Evolutionary conservation across 2,329 filamentous ascomycete species (phyloP), one percentile per base, ranked within the genome.

Genomic region (Colletotrichum liriopes): DNA sequence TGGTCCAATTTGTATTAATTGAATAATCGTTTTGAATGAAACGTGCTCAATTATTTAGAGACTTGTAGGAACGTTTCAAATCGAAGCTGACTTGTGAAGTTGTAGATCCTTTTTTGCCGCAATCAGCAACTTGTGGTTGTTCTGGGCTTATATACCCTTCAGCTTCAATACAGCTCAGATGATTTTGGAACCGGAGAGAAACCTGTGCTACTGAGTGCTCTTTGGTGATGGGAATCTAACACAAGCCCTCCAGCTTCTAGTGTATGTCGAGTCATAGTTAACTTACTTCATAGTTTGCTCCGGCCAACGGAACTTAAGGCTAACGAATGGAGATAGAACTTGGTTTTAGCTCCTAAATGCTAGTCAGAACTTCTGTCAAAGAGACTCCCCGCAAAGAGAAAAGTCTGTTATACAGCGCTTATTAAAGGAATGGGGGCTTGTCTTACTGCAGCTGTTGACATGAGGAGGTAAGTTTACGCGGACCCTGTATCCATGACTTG

Each of bases 381-480:
- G 39, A 32, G 18, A 29, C 14, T 18, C 51, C 47, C 67, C 62
- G 55, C 69, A 58, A n/a, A 18, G 12, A 20, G 32, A 16, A 68
- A 71, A 71, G 68, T 52, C 35, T 39, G 26, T 43, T 63, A 62
- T 56, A 63, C 41, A 43, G 26, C 7, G 49, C 8, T 62, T n/a
- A 59, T 41, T 35, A 47, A 39, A 39, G 29, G n/a, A 1, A 58
- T n/a, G 23, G 32, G 18, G 26, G 47, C 2, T 55, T 47, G 26
- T 37, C 32, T 69, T 62, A 67, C 29, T 49, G n/a, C 35, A 23
- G 29, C 26, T 39, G 20, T 37, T 52, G 52, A n/a, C 54, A 59
- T 41, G 54, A 55, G 45, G 49, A 60, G 37, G 35, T 64, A 45
- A 47, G 16, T 55, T 63, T 26, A 61, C 68, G 65, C 65, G 32